phyloP scores from a whole-genome alignment of 208 protist genomes.

The Strigomonas culicis region DNA sequence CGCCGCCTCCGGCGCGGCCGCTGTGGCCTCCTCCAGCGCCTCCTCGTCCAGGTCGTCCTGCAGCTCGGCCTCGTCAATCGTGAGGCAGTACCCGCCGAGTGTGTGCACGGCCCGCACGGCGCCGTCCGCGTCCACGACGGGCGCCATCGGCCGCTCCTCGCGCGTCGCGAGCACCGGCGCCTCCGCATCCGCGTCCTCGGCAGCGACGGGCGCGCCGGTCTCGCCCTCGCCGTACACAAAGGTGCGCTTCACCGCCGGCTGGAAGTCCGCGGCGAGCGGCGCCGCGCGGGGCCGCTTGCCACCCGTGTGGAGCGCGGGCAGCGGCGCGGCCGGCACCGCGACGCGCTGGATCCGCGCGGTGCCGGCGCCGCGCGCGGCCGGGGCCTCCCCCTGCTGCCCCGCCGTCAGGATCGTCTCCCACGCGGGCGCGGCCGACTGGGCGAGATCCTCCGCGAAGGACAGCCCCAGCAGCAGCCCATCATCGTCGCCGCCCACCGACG shows the following conservation, averaged over 20 bases:
- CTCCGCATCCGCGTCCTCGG: constrained; percentile 13
- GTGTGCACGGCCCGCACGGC: constrained; percentile 46
- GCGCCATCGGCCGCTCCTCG: constrained; percentile 21
- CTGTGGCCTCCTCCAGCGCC: constrained; percentile 16
- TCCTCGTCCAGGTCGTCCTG: constrained; percentile 9
- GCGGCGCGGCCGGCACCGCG: not conserved
- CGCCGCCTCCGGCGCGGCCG: constrained; percentile 14
- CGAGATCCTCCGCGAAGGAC: not conserved
- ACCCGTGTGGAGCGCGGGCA: constrained; percentile 9
- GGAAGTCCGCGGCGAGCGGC: constrained; percentile 9
- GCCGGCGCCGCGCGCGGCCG: not conserved
- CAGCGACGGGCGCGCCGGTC: not conserved
- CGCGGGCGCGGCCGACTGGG: not conserved
- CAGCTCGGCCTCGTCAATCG: constrained; percentile 58
- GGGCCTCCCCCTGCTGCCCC: constrained; percentile 24
- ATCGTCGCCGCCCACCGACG: too few species aligned
- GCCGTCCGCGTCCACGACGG: constrained; percentile 44
- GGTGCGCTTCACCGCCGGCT: too few species aligned
- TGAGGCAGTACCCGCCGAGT: constrained; percentile 59
- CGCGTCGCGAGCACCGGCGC: constrained; percentile 2
- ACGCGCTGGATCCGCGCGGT: too few species aligned
- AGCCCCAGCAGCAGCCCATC: too few species aligned
- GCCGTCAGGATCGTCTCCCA: constrained; percentile 34
- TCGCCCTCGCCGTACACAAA: too few species aligned
- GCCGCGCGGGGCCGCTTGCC: not conserved